A percentile compares a stretch with the other conserved stretches of the same genome.
Evolutionary conservation across 1,284 basidiomycete species (phyloP).

Genomic region (Cryptococcus sp.): DNA sequence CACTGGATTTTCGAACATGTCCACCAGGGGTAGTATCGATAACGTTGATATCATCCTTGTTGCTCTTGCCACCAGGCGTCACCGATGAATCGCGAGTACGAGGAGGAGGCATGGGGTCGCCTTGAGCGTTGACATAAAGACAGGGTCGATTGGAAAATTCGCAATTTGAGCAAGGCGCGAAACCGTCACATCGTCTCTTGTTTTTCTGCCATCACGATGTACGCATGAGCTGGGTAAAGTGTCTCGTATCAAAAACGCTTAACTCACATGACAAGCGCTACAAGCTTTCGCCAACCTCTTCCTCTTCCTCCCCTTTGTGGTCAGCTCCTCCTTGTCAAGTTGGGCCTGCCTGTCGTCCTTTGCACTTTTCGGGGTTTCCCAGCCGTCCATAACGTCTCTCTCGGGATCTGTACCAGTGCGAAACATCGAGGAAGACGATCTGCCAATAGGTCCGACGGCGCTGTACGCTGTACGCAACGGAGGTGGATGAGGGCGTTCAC

Average conservation of each 20-base stretch:
- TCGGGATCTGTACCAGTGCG: constrained; percentile 2
- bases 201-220: constrained; percentile 47
- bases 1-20: constrained; percentile 10
- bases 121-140: constrained; percentile 53
- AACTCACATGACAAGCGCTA: constrained; percentile 52
- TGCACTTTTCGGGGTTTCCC: constrained; percentile 1
- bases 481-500: constrained; percentile 17
- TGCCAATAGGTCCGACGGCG: not conserved
- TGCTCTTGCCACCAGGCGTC: constrained; percentile 8
- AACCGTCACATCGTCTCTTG: constrained; percentile 57
- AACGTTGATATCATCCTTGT: constrained; percentile 8
- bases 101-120: constrained; percentile 51
- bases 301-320: constrained; percentile 51
- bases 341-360: constrained; percentile 1
- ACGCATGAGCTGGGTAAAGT: constrained; percentile 1
- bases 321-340: constrained; percentile 46
- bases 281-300: constrained; percentile 53
- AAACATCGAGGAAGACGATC: not conserved
- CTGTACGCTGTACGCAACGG: constrained; percentile 13
- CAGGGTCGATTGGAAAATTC: constrained; percentile 56
- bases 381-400: not conserved
- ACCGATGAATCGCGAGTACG: constrained; percentile 44
- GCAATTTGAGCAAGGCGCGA: constrained; percentile 57
- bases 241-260: not conserved
- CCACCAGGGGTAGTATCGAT: not conserved